Evolutionary conservation across 495 filamentous ascomycete genomes (phyloP).

Genomic region (Lasiosphaeria miniovina): DNA sequence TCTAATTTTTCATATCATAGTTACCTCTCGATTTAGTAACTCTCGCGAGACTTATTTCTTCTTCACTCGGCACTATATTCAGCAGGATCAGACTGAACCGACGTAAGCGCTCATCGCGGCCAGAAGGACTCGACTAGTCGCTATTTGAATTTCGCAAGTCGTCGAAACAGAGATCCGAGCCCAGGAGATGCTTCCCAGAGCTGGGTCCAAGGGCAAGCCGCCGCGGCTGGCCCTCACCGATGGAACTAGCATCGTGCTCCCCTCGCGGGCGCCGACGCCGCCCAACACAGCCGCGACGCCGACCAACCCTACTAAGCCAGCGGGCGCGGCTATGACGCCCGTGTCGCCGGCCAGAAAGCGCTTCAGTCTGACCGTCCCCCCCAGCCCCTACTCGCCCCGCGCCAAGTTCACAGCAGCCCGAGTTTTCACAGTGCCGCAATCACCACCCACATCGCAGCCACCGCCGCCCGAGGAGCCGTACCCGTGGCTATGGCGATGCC

Average conservation of each 20-base stretch:
- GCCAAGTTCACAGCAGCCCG: not conserved
- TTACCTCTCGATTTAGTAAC: too few relatives aligned
- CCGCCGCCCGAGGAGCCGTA: slow-evolving; percentile 15
- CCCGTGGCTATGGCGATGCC: slow-evolving; percentile 47
- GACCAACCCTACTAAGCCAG: not conserved
- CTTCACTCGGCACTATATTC: too few relatives aligned
- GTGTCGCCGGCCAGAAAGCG: not conserved
- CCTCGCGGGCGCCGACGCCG: not conserved
- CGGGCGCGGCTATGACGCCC: not conserved
- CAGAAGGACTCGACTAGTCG: too few relatives aligned
- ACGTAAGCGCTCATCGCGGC: too few relatives aligned
- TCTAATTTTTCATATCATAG: too few relatives aligned
- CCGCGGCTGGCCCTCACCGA: not conserved
- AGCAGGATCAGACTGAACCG: too few relatives aligned
- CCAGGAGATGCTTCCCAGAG: not conserved
- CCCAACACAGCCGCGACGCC: not conserved
- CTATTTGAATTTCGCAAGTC: too few relatives aligned
- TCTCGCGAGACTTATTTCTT: too few relatives aligned
- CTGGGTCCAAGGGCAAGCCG: not conserved
- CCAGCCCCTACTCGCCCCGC: not conserved
- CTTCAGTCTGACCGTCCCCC: not conserved
- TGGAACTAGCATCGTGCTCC: not conserved
- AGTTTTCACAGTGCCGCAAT: not conserved
- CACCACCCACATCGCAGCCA: not conserved
- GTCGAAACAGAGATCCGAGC: not conserved